Evolutionary conservation across 2,329 filamentous ascomycete genomes (phyloP).

Genomic region (Microdochium trichocladiopsis): DNA sequence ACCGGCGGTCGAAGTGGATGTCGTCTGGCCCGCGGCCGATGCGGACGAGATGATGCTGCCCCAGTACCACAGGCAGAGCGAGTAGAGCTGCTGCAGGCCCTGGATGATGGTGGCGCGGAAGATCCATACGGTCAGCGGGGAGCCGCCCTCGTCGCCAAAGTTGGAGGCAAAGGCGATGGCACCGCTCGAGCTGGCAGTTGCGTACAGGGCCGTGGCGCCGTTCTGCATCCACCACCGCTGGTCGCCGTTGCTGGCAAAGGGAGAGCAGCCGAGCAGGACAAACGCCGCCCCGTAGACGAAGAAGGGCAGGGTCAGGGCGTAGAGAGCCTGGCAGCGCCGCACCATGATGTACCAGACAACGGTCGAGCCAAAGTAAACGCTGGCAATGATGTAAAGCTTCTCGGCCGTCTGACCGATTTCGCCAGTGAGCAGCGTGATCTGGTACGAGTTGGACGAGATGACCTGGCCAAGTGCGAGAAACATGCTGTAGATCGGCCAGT

Average conservation of each 20-base stretch:
- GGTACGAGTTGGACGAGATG: constrained; percentile 59
- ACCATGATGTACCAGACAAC: constrained; percentile 58
- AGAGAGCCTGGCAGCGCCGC: constrained; percentile 48
- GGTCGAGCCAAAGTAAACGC: constrained; percentile 50
- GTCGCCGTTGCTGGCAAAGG: constrained; percentile 36
- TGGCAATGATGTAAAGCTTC: constrained; percentile 54
- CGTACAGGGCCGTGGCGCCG: constrained; percentile 54
- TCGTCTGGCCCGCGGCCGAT: constrained; percentile 30
- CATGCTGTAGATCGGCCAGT: constrained; percentile 58
- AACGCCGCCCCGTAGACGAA: constrained; percentile 57
- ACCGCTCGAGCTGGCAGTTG: constrained; percentile 56
- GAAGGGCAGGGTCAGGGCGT: constrained; percentile 53
- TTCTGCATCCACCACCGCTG: constrained; percentile 46
- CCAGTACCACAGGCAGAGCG: constrained; percentile 62
- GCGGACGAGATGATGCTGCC: constrained; percentile 44
- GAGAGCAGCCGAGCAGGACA: constrained; percentile 54
- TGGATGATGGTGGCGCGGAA: constrained; percentile 60
- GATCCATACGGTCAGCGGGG: constrained; percentile 58
- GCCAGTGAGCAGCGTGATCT: constrained; percentile 60
- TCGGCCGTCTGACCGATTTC: constrained; percentile 50
- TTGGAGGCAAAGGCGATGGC: constrained; percentile 61
- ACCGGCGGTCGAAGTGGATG: constrained; percentile 24
- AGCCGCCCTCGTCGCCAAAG: constrained; percentile 55
- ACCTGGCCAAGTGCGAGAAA: constrained; percentile 56
- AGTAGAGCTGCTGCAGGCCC: constrained; percentile 60